Percentiles rank a stretch among this genome's conserved stretches.
phyloP scores from a whole-genome alignment of 208 protist genomes.

The Leptomonas seymouri region DNA sequence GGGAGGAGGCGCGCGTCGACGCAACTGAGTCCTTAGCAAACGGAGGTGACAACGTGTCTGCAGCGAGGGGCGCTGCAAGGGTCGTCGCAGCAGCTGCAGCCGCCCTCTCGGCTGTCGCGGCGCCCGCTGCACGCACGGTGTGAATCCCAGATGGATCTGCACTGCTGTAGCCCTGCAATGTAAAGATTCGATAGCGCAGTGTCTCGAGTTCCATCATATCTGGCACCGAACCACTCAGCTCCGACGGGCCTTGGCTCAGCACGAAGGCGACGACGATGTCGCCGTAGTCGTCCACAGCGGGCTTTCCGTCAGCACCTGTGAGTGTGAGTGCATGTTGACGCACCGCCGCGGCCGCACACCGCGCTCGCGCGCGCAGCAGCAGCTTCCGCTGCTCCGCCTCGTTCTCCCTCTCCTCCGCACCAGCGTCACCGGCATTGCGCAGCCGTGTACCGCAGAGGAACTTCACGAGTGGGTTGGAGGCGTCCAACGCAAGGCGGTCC shows the following conservation, averaged over 20 bases:
- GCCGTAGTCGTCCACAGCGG: constrained; percentile 58
- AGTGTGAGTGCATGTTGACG: constrained; percentile 19
- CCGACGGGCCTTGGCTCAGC: constrained; percentile 52
- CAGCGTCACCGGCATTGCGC: constrained; percentile 3
- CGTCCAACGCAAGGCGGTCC: constrained; percentile 9
- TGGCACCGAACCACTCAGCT: constrained; percentile 59
- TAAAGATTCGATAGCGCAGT: constrained; percentile 82
- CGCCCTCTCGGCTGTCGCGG: background rate
- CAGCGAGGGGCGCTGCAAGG: background rate
- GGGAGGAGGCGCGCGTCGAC: background rate
- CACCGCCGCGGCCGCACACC: constrained; percentile 16
- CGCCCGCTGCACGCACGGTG: constrained; percentile 12
- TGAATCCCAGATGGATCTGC: constrained; percentile 45
- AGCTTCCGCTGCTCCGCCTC: constrained; percentile 23
- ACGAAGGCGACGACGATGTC: constrained; percentile 81
- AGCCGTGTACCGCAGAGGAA: constrained; percentile 18
- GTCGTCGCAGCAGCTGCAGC: background rate
- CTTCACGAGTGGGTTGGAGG: constrained; percentile 33
- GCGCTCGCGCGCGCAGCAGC: constrained; percentile 26
- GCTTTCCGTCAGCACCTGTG: constrained; percentile 35
- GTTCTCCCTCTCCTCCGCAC: constrained; percentile 19
- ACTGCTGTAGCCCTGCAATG: constrained; percentile 59
- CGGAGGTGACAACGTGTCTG: too few relatives aligned
- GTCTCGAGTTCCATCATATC: constrained; percentile 78
- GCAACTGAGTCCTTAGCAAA: too few relatives aligned